Base-by-base conservation (phyloP, 1,139 yeast genomes). In the Debaryomyces sp. region DNA sequence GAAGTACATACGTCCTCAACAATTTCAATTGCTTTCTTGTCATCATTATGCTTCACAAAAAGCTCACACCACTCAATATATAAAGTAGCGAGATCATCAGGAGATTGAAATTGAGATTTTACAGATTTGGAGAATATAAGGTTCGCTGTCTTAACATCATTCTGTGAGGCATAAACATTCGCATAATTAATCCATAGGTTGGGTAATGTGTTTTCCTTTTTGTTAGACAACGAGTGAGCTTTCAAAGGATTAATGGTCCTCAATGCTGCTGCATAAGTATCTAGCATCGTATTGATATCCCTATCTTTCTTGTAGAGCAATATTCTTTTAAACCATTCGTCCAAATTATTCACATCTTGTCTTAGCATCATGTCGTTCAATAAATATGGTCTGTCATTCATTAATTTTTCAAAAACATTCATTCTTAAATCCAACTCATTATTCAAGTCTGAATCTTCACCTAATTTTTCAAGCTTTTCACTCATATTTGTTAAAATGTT, bases 61-160 rank as follows among this genome's bases (percentile, higher is more conserved):
- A 84, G 67, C 53, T 87, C 89, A 21, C 87, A 75, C 97, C 97
- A 91, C 37, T 75, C 78, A 27, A 81, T 71, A 77, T 91, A 89
- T 3, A 90, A 64, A 2, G 78, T 78, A 1, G 86, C 89, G 36
- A 90, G 66, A 51, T 90, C 96, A 30, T 81, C 81, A 1, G 82
- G 71, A 17, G 76, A 68, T 27, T 73, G 77, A 64, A 78, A 90
- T 10, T 91, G 92, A 0, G 94, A 94, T 46, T 84, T 82, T 1
- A 82, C 72, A 0, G 95, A 87, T 50, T 85, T 85, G 36, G 82
- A 80, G 49, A 78, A 80, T 12, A 91, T 80, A 12, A 79, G 71
- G 53, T 87, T 70, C 0, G 95, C 90, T 0, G 90, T 81, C 32
- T 75, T 77, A 30, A 77, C 63, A 56, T 88, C 89, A 1, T 72